Percentiles rank a stretch among this genome's conserved stretches.
These are phyloP conservation scores for Gnomoniopsis smithogilvyi DNA, from an alignment of 2,329 filamentous ascomycete genomes.

Conservation along the genomic window DNA sequence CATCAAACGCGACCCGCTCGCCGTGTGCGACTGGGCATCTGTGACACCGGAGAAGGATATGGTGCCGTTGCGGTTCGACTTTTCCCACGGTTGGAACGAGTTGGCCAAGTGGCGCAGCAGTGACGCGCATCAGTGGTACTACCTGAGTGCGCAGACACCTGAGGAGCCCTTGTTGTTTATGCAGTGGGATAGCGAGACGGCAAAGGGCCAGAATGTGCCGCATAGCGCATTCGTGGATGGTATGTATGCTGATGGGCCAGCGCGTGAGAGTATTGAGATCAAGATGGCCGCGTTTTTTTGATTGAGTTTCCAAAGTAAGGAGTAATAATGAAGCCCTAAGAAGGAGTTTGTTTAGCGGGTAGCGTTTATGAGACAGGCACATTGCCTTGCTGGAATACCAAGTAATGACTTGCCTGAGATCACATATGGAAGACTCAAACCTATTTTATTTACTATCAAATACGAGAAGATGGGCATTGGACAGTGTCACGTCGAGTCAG, in stretches of 20 bases:
- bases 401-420: no score
- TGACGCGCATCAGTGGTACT: conserved; percentile 47
- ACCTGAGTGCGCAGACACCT: conserved; percentile 44
- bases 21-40: conserved; percentile 47
- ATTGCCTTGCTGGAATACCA: no score
- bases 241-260: background rate
- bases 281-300: background rate
- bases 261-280: background rate
- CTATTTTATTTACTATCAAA: no score
- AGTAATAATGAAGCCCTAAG: no score
- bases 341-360: no score
- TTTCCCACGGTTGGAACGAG: conserved; percentile 40
- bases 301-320: background rate
- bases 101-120: conserved; percentile 47
- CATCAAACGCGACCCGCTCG: conserved; percentile 51
- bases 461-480: no score
- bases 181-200: background rate
- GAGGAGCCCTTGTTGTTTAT: conserved; percentile 50
- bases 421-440: no score
- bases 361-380: no score
- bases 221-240: background rate
- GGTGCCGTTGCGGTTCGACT: conserved; percentile 34
- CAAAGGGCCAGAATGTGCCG: background rate
- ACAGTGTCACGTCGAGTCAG: no score
- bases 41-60: conserved; percentile 47